Evolutionary conservation across 2,329 filamentous ascomycete genomes (phyloP).

Genomic region (Epichloe uncinata): DNA sequence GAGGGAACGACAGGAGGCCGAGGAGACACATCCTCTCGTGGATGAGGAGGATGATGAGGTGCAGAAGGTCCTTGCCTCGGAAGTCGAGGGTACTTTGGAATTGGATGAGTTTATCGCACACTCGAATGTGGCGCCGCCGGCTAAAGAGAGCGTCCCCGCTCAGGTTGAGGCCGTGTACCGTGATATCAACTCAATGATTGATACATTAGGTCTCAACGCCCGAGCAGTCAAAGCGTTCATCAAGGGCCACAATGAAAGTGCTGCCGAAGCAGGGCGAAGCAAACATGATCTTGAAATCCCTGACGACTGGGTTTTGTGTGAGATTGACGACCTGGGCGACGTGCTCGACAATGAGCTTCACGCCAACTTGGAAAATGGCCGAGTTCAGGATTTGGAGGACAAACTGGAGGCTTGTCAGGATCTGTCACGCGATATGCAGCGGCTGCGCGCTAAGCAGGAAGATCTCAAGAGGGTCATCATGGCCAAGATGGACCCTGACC

Average conservation of each 20-base stretch:
- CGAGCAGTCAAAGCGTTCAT: conserved; percentile 53
- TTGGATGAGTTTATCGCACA: conserved; percentile 57
- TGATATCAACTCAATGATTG: conserved; percentile 88
- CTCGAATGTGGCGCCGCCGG: conserved; percentile 37
- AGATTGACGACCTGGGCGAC: conserved; percentile 55
- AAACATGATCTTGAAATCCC: conserved; percentile 55
- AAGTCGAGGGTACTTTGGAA: conserved; percentile 45
- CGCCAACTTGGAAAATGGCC: conserved; percentile 51
- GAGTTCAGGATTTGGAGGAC: conserved; percentile 52
- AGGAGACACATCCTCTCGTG: conserved; percentile 42
- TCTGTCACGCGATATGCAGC: conserved; percentile 55
- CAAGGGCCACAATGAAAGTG: conserved; percentile 48
- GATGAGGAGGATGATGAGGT: conserved; percentile 60
- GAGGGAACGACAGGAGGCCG: conserved; percentile 41
- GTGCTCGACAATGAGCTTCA: conserved; percentile 52
- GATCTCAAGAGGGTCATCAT: conserved; percentile 68
- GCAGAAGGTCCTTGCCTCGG: conserved; percentile 46
- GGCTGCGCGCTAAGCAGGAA: conserved; percentile 60
- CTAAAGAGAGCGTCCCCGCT: conserved; percentile 43
- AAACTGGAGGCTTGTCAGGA: conserved; percentile 57
- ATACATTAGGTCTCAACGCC: conserved; percentile 76
- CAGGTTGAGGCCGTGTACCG: conserved; percentile 58
- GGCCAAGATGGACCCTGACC: conserved; percentile 53
- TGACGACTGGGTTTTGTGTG: conserved; percentile 61
- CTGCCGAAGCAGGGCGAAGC: conserved; percentile 39